Conservation (phyloP, 208 protist species). For the Leptomonas seymouri region DNA sequence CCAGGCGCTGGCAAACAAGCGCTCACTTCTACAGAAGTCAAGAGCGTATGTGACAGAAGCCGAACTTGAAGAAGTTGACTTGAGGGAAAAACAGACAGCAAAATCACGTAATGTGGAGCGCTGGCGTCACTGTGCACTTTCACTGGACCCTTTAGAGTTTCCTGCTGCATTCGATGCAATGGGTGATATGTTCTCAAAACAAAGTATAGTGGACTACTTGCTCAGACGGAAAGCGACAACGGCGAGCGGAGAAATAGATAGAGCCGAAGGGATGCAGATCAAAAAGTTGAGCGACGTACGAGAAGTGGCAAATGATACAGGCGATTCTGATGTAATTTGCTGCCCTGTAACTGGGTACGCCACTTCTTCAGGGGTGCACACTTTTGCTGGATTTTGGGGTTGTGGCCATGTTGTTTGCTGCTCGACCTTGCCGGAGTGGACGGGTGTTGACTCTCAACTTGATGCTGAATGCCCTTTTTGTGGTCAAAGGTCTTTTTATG, state of each 20-base stretch:
- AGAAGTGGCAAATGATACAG: conserved; percentile 44
- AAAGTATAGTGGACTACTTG: conserved; percentile 65
- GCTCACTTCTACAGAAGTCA: conserved; percentile 56
- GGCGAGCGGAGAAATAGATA: not conserved
- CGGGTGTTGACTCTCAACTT: conserved; percentile 13
- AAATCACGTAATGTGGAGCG: conserved; percentile 28
- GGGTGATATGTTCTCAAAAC: conserved; percentile 71
- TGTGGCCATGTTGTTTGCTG: conserved; percentile 73
- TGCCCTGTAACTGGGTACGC: conserved; percentile 67
- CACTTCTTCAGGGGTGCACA: conserved; percentile 47
- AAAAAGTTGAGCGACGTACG: conserved; percentile 60
- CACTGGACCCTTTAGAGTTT: conserved; percentile 50
- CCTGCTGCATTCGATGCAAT: conserved; percentile 67
- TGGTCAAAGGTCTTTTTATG: conserved; percentile 35
- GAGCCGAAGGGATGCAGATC: conserved; percentile 10
- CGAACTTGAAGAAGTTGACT: conserved; percentile 22
- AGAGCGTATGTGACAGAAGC: conserved; percentile 43
- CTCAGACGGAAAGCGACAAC: conserved; percentile 26
- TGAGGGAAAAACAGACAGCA: conserved; percentile 28
- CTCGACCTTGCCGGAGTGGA: conserved; percentile 22
- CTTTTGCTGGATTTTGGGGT: conserved; percentile 78
- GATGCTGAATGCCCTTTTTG: conserved; percentile 42
- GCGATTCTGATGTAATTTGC: conserved; percentile 39
- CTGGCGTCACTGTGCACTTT: conserved; percentile 70
- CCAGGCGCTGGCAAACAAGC: conserved; percentile 80